These are phyloP conservation scores for Durio zibethinus DNA, from an alignment of 345 rosid genomes.

Conservation along the genomic window DNA sequence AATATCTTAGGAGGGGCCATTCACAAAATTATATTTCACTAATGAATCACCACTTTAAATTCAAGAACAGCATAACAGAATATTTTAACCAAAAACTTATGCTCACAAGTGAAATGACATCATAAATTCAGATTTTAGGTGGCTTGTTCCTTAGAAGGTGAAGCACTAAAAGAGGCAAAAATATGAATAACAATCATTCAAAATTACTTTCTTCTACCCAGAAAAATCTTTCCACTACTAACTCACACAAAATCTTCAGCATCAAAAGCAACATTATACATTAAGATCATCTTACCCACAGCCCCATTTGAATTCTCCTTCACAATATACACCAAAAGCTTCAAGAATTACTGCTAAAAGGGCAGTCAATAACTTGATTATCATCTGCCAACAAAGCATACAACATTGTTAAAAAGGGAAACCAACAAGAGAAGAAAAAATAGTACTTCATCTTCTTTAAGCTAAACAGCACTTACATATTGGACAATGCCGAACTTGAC, in stretches of 20 bases:
- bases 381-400: slow-evolving; percentile 64
- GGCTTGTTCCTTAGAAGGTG: background rate
- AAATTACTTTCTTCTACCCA: background rate
- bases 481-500: slow-evolving; percentile 97
- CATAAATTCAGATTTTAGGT: background rate
- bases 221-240: background rate
- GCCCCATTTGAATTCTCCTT: slow-evolving; percentile 85
- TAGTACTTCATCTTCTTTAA: slow-evolving; percentile 18
- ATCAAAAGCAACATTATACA: background rate
- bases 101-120: background rate
- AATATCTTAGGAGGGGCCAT: background rate
- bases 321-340: slow-evolving; percentile 87
- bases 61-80: background rate
- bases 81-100: background rate
- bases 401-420: slow-evolving; percentile 14
- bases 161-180: background rate
- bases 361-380: slow-evolving; percentile 79
- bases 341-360: slow-evolving; percentile 85
- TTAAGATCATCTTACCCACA: slow-evolving; percentile 74
- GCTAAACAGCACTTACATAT: slow-evolving; percentile 67
- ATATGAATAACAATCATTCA: background rate
- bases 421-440: background rate
- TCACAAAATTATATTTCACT: background rate
- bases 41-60: background rate
- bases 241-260: background rate